These are phyloP conservation scores for Bacidia gigantensis DNA, from an alignment of 495 filamentous ascomycete species.

Conservation along the genomic window DNA sequence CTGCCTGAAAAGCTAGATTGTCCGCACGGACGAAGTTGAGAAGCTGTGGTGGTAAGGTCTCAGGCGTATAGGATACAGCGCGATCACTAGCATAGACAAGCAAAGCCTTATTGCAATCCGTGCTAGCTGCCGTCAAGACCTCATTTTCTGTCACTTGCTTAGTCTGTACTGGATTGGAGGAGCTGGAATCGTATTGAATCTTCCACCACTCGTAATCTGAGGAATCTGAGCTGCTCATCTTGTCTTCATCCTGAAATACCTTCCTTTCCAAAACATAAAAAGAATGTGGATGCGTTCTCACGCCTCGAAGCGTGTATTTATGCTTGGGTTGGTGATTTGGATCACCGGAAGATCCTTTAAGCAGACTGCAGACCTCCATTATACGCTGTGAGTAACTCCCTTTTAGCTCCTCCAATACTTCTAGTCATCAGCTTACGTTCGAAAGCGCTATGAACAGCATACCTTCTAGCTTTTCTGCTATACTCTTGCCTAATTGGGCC, in stretches of 20 bases:
- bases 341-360: slow-evolving; percentile 39
- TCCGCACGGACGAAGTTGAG: slow-evolving; percentile 37
- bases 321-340: slow-evolving; percentile 29
- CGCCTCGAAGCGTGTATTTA: slow-evolving; percentile 38
- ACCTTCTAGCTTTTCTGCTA: slow-evolving; percentile 41
- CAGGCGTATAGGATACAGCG: slow-evolving; percentile 25
- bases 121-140: slow-evolving; percentile 38
- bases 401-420: slow-evolving; percentile 41
- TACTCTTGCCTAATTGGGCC: slow-evolving; percentile 23
- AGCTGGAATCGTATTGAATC: slow-evolving; percentile 36
- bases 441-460: slow-evolving; percentile 1
- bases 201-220: slow-evolving; percentile 42
- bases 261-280: slow-evolving; percentile 33
- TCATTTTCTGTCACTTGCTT: slow-evolving; percentile 35
- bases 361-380: slow-evolving; percentile 34
- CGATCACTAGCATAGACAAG: slow-evolving; percentile 39
- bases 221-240: slow-evolving; percentile 13
- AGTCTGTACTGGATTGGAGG: slow-evolving; percentile 24
- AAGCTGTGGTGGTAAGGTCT: slow-evolving; percentile 26
- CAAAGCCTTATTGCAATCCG: slow-evolving; percentile 32
- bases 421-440: background rate
- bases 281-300: slow-evolving; percentile 37
- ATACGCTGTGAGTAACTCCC: slow-evolving; percentile 34
- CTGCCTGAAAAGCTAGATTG: slow-evolving; percentile 33
- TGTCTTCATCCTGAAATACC: slow-evolving; percentile 8